These are phyloP conservation scores for Stevia rebaudiana DNA, from an alignment of 140 eudicot genomes.

Conservation along the genomic window DNA sequence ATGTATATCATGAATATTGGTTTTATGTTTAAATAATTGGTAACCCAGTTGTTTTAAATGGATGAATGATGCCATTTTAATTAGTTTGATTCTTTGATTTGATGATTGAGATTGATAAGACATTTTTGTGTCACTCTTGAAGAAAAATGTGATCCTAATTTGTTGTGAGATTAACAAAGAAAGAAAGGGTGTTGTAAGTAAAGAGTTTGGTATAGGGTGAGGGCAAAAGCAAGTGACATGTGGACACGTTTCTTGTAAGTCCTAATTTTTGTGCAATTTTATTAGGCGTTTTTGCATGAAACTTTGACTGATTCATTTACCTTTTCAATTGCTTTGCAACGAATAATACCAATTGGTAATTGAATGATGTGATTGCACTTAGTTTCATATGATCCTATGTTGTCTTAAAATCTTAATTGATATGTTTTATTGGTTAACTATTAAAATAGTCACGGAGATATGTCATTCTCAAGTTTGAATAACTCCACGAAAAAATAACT, in stretches of 20 bases:
- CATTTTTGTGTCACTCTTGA: slow-evolving; percentile 39
- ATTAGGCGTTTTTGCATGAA: slow-evolving; percentile 35
- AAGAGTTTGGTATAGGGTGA: slow-evolving; percentile 35
- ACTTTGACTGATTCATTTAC: slow-evolving; percentile 52
- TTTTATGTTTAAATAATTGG: too few relatives aligned
- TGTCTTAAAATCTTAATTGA: too few relatives aligned
- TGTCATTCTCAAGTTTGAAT: too few relatives aligned
- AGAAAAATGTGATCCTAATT: slow-evolving; percentile 36
- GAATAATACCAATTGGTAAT: slow-evolving; percentile 58
- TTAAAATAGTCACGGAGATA: too few relatives aligned
- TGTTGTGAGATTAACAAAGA: slow-evolving; percentile 30
- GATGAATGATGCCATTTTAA: too few relatives aligned
- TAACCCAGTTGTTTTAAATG: too few relatives aligned
- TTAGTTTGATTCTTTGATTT: slow-evolving; percentile 1
- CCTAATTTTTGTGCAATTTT: slow-evolving; percentile 51
- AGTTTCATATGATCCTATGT: too few relatives aligned
- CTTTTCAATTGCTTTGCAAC: slow-evolving; percentile 77
- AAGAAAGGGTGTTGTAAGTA: slow-evolving; percentile 25
- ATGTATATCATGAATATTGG: too few relatives aligned
- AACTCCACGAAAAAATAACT: too few relatives aligned
- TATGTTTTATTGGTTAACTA: too few relatives aligned
- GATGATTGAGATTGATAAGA: slow-evolving; percentile 46
- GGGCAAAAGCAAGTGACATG: slow-evolving; percentile 61
- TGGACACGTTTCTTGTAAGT: slow-evolving; percentile 35
- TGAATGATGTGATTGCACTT: too few relatives aligned